phyloP scores from a whole-genome alignment of 192 early-diverging fungal genomes.

The Funneliformis mosseae region DNA sequence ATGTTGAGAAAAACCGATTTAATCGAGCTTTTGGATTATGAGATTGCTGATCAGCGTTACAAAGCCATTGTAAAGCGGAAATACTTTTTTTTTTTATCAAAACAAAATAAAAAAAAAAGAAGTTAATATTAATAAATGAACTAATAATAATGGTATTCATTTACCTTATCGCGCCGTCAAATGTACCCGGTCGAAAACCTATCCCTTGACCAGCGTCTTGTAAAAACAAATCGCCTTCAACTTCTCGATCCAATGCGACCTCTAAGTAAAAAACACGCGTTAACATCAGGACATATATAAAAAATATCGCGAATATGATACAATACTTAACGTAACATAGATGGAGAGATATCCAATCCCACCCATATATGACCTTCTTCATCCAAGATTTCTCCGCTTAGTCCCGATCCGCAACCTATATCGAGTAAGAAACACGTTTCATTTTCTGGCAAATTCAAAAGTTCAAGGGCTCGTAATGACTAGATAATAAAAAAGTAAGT shows the following conservation, averaged over 20 bases:
- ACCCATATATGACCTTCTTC: slow-evolving; percentile 98
- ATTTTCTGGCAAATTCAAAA: slow-evolving; percentile 81
- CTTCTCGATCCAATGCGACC: slow-evolving; percentile 88
- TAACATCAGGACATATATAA: not conserved
- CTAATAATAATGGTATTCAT: not conserved
- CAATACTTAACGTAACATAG: slow-evolving; percentile 77
- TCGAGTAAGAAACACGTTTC: slow-evolving; percentile 80
- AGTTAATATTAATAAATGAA: not conserved
- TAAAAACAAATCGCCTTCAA: slow-evolving; percentile 92
- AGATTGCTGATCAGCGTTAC: slow-evolving; percentile 93
- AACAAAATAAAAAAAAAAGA: not conserved
- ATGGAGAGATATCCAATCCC: slow-evolving; percentile 91
- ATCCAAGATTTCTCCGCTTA: slow-evolving; percentile 92
- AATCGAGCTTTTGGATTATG: slow-evolving; percentile 85
- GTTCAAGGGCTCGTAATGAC: slow-evolving; percentile 83
- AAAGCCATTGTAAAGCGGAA: slow-evolving; percentile 98
- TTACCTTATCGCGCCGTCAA: slow-evolving; percentile 91
- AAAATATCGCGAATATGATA: not conserved
- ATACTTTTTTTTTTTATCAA: slow-evolving; percentile 63
- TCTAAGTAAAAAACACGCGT: slow-evolving; percentile 54
- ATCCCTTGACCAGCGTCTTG: slow-evolving; percentile 97
- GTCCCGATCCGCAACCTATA: slow-evolving; percentile 96
- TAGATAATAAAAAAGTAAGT: not conserved
- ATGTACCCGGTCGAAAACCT: slow-evolving; percentile 91
- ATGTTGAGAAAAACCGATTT: slow-evolving; percentile 86